Base-by-base conservation (phyloP, 345 rosid species). In the Citrus medica region DNA sequence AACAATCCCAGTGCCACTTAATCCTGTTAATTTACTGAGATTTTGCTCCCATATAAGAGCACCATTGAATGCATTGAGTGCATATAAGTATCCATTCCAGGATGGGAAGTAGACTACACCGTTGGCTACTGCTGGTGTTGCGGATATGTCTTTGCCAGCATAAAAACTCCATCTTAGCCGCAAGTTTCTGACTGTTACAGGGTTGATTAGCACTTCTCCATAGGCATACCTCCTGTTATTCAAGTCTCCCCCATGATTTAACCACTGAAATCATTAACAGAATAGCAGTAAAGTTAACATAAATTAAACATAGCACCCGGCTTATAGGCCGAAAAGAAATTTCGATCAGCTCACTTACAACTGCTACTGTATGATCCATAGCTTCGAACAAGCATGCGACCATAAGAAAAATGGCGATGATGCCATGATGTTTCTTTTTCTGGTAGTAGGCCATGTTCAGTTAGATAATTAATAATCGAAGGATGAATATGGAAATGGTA, bases 41-140 rank as follows among this genome's bases (percentile, higher is more conserved):
- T 88, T 87, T 78, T 83, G 83, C 85, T 84, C 67, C 90, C 93
- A 90, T 28, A 84, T 74, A 53, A 83, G 83, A 28, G 65, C 69
- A 28, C 92, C 92, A 28, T 24, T 77, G 46, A 79, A 60, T 14
- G 92, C 90, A 16, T 77, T 80, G n/a, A 90, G 84, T 3, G 93
- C 91, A 56, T 85, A 87, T 33, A 90, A 25, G 55, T 74, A 78
- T 2, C 90, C 91, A 73, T 90, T 90, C 91, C 90, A 90, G 14
- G 85, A 80, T 12, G 91, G 90, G 60, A 88, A 87, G 67, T 87
- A 88, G 33, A 87, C 85, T 3, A 77, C 81, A 17, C 85, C 86
- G 6, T 80, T 17, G 21, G 83, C 82, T 9, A 87, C 19, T 5
- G 91, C 90, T 0, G 88, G 90, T 48, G 90, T 88, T 53, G 85